phyloP scores from a whole-genome alignment of 805 yeast species.

The Ogataea paradorogensis region DNA sequence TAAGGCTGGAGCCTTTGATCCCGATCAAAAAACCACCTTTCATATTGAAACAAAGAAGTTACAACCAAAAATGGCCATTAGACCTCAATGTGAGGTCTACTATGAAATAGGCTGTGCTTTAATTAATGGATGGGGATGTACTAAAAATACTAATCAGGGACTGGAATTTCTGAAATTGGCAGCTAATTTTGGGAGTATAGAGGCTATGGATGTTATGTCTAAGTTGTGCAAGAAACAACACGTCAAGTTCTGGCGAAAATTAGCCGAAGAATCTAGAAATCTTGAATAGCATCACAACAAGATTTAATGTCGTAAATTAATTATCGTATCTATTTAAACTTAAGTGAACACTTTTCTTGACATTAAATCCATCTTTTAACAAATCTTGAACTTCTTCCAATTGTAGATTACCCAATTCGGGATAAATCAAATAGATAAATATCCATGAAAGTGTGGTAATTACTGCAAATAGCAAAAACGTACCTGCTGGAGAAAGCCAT shows the following conservation, averaged over 20 bases:
- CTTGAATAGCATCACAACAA: background rate
- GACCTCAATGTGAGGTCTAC: conserved; percentile 21
- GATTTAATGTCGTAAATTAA: background rate
- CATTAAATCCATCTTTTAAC: conserved; percentile 47
- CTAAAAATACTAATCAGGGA: conserved; percentile 54
- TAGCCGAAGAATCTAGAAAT: conserved; percentile 2
- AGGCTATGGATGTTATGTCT: conserved; percentile 63
- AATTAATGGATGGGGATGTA: conserved; percentile 54
- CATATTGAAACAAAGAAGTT: conserved; percentile 36
- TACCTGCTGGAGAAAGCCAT: conserved; percentile 49
- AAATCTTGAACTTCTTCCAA: conserved; percentile 50
- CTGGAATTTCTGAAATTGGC: conserved; percentile 59
- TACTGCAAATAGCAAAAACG: conserved; percentile 45
- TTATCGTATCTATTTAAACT: background rate
- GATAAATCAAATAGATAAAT: conserved; percentile 46
- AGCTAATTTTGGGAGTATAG: conserved; percentile 63
- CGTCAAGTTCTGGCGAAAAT: conserved; percentile 2
- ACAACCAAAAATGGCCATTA: conserved; percentile 9
- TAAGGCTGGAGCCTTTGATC: conserved; percentile 44
- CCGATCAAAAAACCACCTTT: conserved; percentile 18
- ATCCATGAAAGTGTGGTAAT: conserved; percentile 42
- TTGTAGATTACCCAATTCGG: conserved; percentile 51
- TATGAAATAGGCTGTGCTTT: conserved; percentile 61
- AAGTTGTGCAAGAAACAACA: background rate
- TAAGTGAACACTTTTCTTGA: conserved; percentile 32